phyloP scores from a whole-genome alignment of 352 stramenopile species.

The Pythium rhizo-oryzae region DNA sequence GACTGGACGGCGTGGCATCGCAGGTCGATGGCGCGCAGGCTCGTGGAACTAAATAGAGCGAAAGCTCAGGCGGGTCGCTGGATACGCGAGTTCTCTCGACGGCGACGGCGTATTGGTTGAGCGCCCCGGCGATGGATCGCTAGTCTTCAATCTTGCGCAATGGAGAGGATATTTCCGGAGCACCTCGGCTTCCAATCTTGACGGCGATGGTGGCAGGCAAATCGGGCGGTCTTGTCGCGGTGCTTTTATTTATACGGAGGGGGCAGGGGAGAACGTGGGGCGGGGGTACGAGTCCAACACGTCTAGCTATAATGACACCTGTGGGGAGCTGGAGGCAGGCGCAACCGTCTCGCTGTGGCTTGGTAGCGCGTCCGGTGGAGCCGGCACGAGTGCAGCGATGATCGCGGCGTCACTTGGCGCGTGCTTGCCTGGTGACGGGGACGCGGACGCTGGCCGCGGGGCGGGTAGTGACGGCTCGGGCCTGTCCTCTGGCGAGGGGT shows the following conservation, averaged over 20 bases:
- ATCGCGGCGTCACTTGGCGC: background rate
- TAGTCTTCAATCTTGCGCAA: no score
- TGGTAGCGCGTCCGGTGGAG: background rate
- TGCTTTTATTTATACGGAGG: background rate
- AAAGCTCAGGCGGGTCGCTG: background rate
- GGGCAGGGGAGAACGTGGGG: background rate
- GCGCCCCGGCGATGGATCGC: no score
- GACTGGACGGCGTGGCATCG: background rate
- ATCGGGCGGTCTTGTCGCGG: background rate
- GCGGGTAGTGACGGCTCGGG: background rate
- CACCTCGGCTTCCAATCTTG: no score
- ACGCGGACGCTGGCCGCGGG: background rate
- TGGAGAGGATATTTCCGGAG: no score
- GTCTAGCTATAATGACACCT: background rate
- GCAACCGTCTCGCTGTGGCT: background rate
- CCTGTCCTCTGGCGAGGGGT: slow-evolving; percentile 2
- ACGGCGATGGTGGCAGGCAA: no score
- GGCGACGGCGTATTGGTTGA: background rate
- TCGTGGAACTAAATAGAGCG: slow-evolving; percentile 7
- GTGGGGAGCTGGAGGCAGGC: background rate
- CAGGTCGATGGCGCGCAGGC: background rate
- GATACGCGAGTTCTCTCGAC: slow-evolving; percentile 1
- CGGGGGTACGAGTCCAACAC: background rate
- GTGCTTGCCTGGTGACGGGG: background rate
- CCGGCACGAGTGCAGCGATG: background rate